These are phyloP conservation scores for Petunia axillaris DNA, from an alignment of 257 asterid species.

Conservation along the genomic window DNA sequence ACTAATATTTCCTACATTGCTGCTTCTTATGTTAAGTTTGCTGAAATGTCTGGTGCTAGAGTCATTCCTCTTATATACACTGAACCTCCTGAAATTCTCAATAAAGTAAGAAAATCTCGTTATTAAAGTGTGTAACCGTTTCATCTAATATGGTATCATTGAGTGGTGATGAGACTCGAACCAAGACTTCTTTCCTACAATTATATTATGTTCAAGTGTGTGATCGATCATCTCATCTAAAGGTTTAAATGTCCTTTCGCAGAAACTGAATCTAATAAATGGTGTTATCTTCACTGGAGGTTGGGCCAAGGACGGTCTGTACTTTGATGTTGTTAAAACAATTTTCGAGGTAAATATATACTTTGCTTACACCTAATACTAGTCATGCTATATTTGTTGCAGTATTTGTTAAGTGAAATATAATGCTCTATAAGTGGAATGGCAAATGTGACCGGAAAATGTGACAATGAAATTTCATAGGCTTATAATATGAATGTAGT, in stretches of 20 bases:
- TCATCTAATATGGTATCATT: no score
- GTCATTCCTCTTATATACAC: conserved; percentile 84
- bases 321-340: conserved; percentile 59
- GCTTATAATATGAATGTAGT: not conserved
- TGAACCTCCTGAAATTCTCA: conserved; percentile 62
- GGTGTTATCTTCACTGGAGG: conserved; percentile 98
- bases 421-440: no score
- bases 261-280: conserved; percentile 88
- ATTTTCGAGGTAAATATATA: conserved; percentile 65
- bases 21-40: conserved; percentile 92
- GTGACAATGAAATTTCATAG: not conserved
- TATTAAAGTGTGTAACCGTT: no score
- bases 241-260: conserved; percentile 36
- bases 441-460: not conserved
- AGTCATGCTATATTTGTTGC: not conserved
- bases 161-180: no score
- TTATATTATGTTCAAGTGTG: not conserved
- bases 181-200: no score
- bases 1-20: conserved; percentile 80
- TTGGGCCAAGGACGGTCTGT: conserved; percentile 73
- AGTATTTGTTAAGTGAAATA: not conserved
- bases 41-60: conserved; percentile 89
- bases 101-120: conserved; percentile 37
- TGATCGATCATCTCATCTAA: no score
- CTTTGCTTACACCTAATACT: not conserved